Evolutionary conservation across 2,329 filamentous ascomycete species (phyloP).

Genomic region (Phoma sp.): DNA sequence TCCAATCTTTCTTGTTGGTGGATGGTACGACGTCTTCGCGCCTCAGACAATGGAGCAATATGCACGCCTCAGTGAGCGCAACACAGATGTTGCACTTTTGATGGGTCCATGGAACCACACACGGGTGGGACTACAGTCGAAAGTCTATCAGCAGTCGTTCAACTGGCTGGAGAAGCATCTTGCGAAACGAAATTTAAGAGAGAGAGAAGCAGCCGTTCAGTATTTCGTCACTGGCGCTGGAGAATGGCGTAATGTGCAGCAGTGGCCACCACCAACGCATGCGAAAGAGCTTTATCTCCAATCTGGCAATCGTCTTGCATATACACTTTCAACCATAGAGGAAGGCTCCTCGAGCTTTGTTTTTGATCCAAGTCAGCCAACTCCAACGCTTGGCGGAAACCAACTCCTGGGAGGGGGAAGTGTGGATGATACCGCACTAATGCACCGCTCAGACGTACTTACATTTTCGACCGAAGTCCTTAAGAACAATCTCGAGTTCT

Average conservation of each 20-base stretch:
- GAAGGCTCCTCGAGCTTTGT: constrained; percentile 10
- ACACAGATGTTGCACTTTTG: constrained; percentile 18
- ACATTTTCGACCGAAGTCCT: not conserved
- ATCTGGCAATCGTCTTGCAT: not conserved
- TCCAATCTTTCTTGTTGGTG: constrained; percentile 20
- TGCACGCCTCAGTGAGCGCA: constrained; percentile 12
- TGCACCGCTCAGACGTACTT: not conserved
- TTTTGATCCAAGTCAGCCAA: constrained; percentile 21
- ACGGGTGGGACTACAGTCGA: not conserved
- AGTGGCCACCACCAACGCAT: constrained; percentile 16
- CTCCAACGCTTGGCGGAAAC: constrained; percentile 24
- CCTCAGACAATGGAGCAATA: constrained; percentile 27
- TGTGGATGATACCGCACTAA: constrained; percentile 16
- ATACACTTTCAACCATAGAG: not conserved
- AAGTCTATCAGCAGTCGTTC: not conserved
- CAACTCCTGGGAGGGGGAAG: constrained; percentile 11
- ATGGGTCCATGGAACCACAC: constrained; percentile 23
- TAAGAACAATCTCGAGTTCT: not conserved
- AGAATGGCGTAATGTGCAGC: constrained; percentile 16
- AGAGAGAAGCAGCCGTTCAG: constrained; percentile 2
- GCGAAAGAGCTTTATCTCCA: not conserved
- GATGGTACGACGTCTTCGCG: constrained; percentile 26
- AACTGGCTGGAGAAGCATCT: not conserved
- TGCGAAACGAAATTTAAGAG: not conserved
- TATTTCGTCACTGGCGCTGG: constrained; percentile 27